Evolutionary conservation across 75 land plant species (phyloP).

Genomic region (Cupressus sempervirens): DNA sequence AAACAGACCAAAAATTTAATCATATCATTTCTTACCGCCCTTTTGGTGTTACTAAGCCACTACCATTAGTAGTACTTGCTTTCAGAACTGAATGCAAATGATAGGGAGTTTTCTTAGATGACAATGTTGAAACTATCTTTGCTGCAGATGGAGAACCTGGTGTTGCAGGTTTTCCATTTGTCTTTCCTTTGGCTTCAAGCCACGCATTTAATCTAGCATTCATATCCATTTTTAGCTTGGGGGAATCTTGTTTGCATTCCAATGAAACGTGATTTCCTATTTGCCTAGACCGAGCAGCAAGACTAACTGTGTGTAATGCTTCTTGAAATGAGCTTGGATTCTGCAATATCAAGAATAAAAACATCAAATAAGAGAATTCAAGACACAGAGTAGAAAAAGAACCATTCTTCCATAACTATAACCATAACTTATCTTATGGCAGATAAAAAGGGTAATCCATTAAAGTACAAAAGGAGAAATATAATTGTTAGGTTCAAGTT

Average conservation of each 20-base stretch:
- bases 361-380: background rate
- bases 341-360: constrained; percentile 27
- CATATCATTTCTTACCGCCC: background rate
- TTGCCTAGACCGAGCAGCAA: constrained; percentile 84
- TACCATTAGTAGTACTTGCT: background rate
- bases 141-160: constrained; percentile 29
- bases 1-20: background rate
- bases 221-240: constrained; percentile 67
- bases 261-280: constrained; percentile 48
- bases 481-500: background rate
- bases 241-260: constrained; percentile 32
- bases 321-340: constrained; percentile 84
- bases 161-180: constrained; percentile 31
- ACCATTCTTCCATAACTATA: background rate
- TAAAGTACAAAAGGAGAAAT: background rate
- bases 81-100: background rate
- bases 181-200: constrained; percentile 81
- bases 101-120: background rate
- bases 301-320: constrained; percentile 74
- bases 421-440: background rate
- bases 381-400: background rate
- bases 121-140: constrained; percentile 23
- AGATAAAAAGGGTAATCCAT: background rate
- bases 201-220: constrained; percentile 70
- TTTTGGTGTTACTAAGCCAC: background rate